Evolutionary conservation across 2,329 filamentous ascomycete species (phyloP), one percentile per base, ranked within the genome.

Genomic region (Ramularia endophylla): DNA sequence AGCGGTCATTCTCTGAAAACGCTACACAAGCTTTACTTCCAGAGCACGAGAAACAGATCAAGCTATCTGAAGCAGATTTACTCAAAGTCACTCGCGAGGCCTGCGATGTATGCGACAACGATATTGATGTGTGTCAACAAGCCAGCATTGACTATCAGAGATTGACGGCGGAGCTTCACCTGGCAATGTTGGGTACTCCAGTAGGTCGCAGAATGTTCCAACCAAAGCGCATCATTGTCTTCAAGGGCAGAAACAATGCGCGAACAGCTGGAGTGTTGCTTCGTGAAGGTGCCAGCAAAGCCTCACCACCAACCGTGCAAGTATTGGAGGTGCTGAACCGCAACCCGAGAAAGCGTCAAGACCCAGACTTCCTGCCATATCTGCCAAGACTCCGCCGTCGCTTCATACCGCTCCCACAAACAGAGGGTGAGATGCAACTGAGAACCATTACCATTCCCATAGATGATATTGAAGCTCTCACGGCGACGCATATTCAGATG

Each of bases 1-100:
- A 98, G 74, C 84, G 92, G 52, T 95, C 89, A 63, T 98, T 98
- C 72, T 95, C 90, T 38, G 92, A 98, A 64, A 92, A 98, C 65
- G 90, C 90, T 17, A 97, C 90, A 0, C 92, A 98, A 60, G 89
- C 94, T 48, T 68, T 97, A 9, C 72, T 97, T 1, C 92, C 92
- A 0, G 89, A 97, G 64, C 90, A 97, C 56, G 89, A 98, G 65
- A 94, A 94, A 65, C 85, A 88, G 43, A 87, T 98, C 47, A 88
- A 90, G 61, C 55, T 95, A 2, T 94, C 89, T 0, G 89, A 98
- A 63, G 89, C 87, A 3, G 90, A 94, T 66, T 68, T 98, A 41
- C 87, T 81, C 40, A 94, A 90, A 66, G 79, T 97, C 59, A 94
- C 90, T 65, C 77, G 90, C 9, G 87, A 95, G 56, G 65, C 83